Conservation (phyloP, 2,329 filamentous ascomycete species). For the Rhytidhysteron rufulum region DNA sequence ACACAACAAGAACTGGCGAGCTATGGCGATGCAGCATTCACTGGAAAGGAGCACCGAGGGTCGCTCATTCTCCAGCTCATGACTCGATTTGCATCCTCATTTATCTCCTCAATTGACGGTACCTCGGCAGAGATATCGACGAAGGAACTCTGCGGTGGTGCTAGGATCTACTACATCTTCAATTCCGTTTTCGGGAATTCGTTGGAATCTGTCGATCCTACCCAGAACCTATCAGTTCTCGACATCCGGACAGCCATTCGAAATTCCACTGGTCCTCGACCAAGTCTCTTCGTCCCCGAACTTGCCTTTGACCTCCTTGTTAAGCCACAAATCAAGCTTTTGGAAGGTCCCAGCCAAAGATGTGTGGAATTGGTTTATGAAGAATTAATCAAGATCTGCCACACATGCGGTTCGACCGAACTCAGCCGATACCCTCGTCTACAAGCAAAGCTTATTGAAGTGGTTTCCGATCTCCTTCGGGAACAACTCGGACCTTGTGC, state of each 20-base stretch:
- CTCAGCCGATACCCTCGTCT: conserved; percentile 86
- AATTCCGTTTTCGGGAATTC: conserved; percentile 98
- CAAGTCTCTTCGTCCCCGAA: conserved; percentile 94
- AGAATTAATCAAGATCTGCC: conserved; percentile 98
- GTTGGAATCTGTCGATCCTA: conserved; percentile 92
- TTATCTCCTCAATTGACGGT: conserved; percentile 97
- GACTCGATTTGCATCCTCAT: conserved; percentile 96
- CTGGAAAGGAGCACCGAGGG: conserved; percentile 91
- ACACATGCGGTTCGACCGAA: conserved; percentile 95
- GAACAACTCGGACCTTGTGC: conserved; percentile 89
- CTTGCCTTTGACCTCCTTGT: conserved; percentile 96
- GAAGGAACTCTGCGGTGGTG: conserved; percentile 92
- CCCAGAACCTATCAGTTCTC: conserved; percentile 85
- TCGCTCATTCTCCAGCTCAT: conserved; percentile 94
- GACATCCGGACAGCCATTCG: conserved; percentile 97
- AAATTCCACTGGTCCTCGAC: conserved; percentile 93
- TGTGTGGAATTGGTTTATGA: conserved; percentile 98
- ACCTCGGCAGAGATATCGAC: conserved; percentile 98
- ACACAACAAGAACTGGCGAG: conserved; percentile 97
- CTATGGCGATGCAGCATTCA: conserved; percentile 97
- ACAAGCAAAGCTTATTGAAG: conserved; percentile 95
- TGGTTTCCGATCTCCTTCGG: conserved; percentile 90
- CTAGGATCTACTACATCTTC: conserved; percentile 97
- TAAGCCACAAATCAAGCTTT: conserved; percentile 95
- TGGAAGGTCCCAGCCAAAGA: conserved; percentile 90